phyloP scores from a whole-genome alignment of 768 basidiomycete species.

The Mycena vulgaris region DNA sequence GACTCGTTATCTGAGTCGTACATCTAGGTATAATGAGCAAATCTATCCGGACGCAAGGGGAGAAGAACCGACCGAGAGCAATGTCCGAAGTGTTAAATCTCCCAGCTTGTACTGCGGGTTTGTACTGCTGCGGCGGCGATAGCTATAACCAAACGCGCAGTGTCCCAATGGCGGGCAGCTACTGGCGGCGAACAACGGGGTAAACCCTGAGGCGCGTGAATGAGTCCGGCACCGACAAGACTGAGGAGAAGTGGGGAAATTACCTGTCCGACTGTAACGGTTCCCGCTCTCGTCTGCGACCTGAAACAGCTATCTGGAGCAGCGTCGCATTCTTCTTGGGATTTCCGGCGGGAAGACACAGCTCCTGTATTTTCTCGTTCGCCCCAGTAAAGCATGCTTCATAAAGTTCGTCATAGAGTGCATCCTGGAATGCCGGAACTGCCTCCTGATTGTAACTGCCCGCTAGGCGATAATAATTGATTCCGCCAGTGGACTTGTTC shows the following conservation, averaged over 20 bases:
- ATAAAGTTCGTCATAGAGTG: conserved; percentile 67
- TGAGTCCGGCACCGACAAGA: not conserved
- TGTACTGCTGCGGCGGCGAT: conserved; percentile 71
- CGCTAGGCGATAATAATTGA: conserved; percentile 47
- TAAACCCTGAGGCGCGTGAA: conserved; percentile 53
- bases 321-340: conserved; percentile 45
- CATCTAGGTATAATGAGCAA: conserved; percentile 42
- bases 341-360: conserved; percentile 65
- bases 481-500: not conserved
- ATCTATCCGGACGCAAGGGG: not conserved
- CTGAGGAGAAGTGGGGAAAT: not conserved
- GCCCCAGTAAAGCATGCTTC: conserved; percentile 71
- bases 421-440: conserved; percentile 52
- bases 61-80: conserved; percentile 49
- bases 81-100: conserved; percentile 53
- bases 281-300: conserved; percentile 38
- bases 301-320: conserved; percentile 62
- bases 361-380: conserved; percentile 62
- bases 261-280: conserved; percentile 44
- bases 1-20: conserved; percentile 59
- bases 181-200: conserved; percentile 68
- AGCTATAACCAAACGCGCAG: conserved; percentile 71
- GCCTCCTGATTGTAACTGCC: conserved; percentile 30
- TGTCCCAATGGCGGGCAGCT: conserved; percentile 66
- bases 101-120: conserved; percentile 52